Conservation (phyloP, 768 basidiomycete species). For the Podaxis sp. region DNA sequence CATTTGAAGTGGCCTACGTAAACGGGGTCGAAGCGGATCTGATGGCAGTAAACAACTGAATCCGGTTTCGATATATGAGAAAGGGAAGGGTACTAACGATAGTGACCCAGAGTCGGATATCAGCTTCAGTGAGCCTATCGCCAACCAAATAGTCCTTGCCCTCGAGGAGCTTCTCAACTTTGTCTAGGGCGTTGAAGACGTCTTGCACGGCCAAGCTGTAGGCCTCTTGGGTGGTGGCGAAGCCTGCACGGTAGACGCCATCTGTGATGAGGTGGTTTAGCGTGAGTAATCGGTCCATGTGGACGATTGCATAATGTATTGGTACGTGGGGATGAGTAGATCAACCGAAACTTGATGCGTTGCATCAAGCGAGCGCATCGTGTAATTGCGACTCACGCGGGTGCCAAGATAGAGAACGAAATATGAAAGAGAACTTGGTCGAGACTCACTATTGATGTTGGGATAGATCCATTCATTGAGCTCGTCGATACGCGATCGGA, state of each 20-base stretch:
- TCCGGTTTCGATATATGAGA: not conserved
- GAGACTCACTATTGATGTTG: slow-evolving; percentile 72
- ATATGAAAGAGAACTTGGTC: not conserved
- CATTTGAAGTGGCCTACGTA: slow-evolving; percentile 95
- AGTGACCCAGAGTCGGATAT: slow-evolving; percentile 89
- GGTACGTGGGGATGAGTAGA: too few species aligned
- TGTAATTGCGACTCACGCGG: not conserved
- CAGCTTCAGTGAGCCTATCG: slow-evolving; percentile 79
- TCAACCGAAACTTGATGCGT: not conserved
- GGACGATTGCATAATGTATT: not conserved
- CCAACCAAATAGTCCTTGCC: slow-evolving; percentile 87
- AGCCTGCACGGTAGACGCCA: slow-evolving; percentile 88
- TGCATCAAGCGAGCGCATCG: not conserved
- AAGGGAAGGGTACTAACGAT: slow-evolving; percentile 54
- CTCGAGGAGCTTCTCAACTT: slow-evolving; percentile 71
- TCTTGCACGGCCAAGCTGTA: slow-evolving; percentile 76
- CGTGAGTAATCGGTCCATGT: not conserved
- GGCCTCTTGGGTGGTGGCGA: slow-evolving; percentile 77
- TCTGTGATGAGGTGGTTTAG: slow-evolving; percentile 39
- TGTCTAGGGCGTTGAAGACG: slow-evolving; percentile 79
- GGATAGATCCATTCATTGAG: slow-evolving; percentile 88
- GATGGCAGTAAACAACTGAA: not conserved
- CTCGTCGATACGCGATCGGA: slow-evolving; percentile 76
- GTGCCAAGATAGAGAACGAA: not conserved
- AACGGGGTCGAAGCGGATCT: slow-evolving; percentile 89